These are phyloP conservation scores for Termitomyces bulborhizus DNA, from an alignment of 768 basidiomycete genomes.

Conservation along the genomic window DNA sequence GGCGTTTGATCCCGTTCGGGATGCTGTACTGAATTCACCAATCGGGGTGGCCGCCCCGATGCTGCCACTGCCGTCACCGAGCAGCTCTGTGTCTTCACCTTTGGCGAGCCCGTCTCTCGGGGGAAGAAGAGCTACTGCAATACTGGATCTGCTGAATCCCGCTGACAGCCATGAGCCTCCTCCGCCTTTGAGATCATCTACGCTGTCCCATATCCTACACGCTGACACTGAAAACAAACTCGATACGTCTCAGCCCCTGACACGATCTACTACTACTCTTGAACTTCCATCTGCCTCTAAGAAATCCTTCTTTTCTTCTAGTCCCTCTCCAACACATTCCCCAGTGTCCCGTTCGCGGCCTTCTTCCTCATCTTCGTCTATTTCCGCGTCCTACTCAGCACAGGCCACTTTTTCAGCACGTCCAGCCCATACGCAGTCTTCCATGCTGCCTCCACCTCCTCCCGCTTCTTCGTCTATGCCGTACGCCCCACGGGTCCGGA, in stretches of 20 bases:
- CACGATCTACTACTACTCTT: slow-evolving; percentile 15
- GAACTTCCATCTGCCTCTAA: slow-evolving; percentile 12
- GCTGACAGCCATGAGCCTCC: slow-evolving; percentile 34
- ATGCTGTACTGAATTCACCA: slow-evolving; percentile 80
- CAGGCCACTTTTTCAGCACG: slow-evolving; percentile 5
- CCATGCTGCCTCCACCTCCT: slow-evolving; percentile 26
- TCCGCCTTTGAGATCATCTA: slow-evolving; percentile 35
- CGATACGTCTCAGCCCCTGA: slow-evolving; percentile 23
- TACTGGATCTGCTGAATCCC: slow-evolving; percentile 72
- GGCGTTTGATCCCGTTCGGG: slow-evolving; percentile 81
- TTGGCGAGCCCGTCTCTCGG: slow-evolving; percentile 40
- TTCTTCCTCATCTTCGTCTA: slow-evolving; percentile 30
- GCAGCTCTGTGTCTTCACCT: slow-evolving; percentile 26
- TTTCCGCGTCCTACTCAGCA: slow-evolving; percentile 14
- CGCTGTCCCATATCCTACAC: slow-evolving; percentile 35
- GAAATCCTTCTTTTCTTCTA: slow-evolving; percentile 19
- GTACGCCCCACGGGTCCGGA: slow-evolving; percentile 59
- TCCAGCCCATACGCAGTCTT: slow-evolving; percentile 16
- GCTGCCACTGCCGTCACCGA: slow-evolving; percentile 19
- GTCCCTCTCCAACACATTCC: slow-evolving; percentile 19
- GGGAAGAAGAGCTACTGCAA: slow-evolving; percentile 65
- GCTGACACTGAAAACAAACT: slow-evolving; percentile 28
- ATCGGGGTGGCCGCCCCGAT: slow-evolving; percentile 35
- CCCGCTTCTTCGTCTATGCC: slow-evolving; percentile 36
- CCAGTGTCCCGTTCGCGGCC: slow-evolving; percentile 25